phyloP scores from a whole-genome alignment of 768 basidiomycete genomes.

The Mycena haematopus region DNA sequence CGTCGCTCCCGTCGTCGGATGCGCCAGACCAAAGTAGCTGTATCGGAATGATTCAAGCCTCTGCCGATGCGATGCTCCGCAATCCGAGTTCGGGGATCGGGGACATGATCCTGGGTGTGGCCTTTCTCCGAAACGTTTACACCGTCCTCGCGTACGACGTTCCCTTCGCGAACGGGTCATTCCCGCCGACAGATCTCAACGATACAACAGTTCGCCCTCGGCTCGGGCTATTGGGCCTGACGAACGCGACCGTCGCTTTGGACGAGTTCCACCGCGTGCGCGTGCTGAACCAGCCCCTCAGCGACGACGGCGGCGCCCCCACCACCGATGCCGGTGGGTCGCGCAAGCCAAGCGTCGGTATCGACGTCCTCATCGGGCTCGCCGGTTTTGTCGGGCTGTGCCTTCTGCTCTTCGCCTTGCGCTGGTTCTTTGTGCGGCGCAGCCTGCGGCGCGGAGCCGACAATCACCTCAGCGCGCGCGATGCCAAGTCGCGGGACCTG shows the following conservation, averaged over 20 bases:
- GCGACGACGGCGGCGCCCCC: slow-evolving; percentile 24
- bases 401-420: slow-evolving; percentile 55
- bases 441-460: slow-evolving; percentile 35
- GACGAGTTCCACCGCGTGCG: slow-evolving; percentile 75
- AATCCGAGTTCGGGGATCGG: slow-evolving; percentile 46
- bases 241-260: slow-evolving; percentile 65
- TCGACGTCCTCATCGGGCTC: slow-evolving; percentile 68
- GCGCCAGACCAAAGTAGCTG: slow-evolving; percentile 54
- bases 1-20: slow-evolving; percentile 51
- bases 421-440: slow-evolving; percentile 57
- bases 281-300: slow-evolving; percentile 67
- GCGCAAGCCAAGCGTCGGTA: slow-evolving; percentile 59
- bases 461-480: slow-evolving; percentile 21
- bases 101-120: slow-evolving; percentile 59
- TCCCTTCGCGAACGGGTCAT: slow-evolving; percentile 52
- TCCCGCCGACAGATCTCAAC: slow-evolving; percentile 38
- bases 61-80: slow-evolving; percentile 51
- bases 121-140: slow-evolving; percentile 44
- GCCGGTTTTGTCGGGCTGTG: slow-evolving; percentile 65
- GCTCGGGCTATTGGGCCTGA: slow-evolving; percentile 69
- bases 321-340: slow-evolving; percentile 26
- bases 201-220: slow-evolving; percentile 43
- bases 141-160: slow-evolving; percentile 73
- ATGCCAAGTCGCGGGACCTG: slow-evolving; percentile 29
- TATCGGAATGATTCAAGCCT: slow-evolving; percentile 68